These are phyloP conservation scores for Phoma sp. DNA, from an alignment of 2,329 filamentous ascomycete species.

Conservation along the genomic window DNA sequence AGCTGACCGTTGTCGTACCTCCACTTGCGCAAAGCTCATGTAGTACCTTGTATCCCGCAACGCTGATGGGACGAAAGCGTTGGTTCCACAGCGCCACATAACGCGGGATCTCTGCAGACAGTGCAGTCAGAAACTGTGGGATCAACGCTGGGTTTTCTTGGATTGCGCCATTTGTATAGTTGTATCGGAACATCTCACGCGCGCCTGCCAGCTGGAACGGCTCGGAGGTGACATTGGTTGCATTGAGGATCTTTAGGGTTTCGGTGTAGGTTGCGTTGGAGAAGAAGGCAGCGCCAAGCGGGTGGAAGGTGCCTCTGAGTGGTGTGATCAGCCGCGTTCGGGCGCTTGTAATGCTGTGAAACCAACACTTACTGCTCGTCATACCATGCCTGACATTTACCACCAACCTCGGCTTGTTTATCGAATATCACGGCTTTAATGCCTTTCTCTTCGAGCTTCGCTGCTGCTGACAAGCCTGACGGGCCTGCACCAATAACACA, in stretches of 20 bases:
- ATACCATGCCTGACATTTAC: conserved; percentile 49
- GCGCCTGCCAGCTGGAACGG: conserved; percentile 42
- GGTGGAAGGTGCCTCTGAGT: conserved; percentile 47
- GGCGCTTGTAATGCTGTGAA: conserved; percentile 30
- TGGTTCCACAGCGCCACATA: conserved; percentile 43
- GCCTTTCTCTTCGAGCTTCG: conserved; percentile 42
- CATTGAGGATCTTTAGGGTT: conserved; percentile 44
- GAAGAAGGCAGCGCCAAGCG: conserved; percentile 48
- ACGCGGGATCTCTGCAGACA: conserved; percentile 43
- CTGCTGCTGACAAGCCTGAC: conserved; percentile 44
- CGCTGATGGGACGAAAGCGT: conserved; percentile 42
- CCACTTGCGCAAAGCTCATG: conserved; percentile 8
- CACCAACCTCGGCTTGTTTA: conserved; percentile 43
- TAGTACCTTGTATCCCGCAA: conserved; percentile 44
- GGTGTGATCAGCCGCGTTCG: conserved; percentile 43
- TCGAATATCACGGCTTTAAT: conserved; percentile 47
- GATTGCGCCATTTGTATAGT: conserved; percentile 40
- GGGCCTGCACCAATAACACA: conserved; percentile 50
- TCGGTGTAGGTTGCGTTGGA: conserved; percentile 47
- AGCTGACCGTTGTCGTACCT: conserved; percentile 19
- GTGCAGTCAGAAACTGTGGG: conserved; percentile 29
- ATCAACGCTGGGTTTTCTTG: conserved; percentile 29
- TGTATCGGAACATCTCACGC: conserved; percentile 43
- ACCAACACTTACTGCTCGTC: conserved; percentile 47
- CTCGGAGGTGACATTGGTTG: conserved; percentile 40